Base-by-base conservation (phyloP, 345 rosid species). In the Carallia brachiata region DNA sequence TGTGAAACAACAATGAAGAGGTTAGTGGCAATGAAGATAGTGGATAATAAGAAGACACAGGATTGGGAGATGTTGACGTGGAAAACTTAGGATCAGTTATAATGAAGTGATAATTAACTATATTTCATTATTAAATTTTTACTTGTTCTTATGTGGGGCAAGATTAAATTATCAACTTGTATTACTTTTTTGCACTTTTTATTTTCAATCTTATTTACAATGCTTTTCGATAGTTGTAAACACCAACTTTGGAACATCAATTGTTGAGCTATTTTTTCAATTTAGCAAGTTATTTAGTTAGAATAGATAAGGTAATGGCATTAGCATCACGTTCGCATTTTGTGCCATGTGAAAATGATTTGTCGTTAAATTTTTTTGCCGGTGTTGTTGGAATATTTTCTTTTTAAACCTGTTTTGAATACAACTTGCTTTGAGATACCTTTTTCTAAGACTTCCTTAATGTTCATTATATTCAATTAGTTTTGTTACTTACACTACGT, bases 1-100 rank as follows among this genome's bases (percentile, higher is more conserved):
- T 95, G 70, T 60, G 82, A 30, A 74, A 77, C 16, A 92, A 87
- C 67, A 90, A 92, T 23, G 98, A 92, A 77, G 98, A 92, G 79
- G 69, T 89, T 30, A 86, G 94, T 36, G 98, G 97, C 6, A 98
- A 89, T 73, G 98, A 95, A 80, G 97, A 92, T 52, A 90, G 94
- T 1, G 98, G 85, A 72, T 97, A 90, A 63, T 97, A 95, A 75
- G 99, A 92, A 73, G 98, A 92, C 70, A 90, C 90, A 0, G 97
- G 96, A 3, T 82, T 89, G 98, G 97, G 97, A 32, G 98, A 88
- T 47, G 85, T 84, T 19, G 91, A 95, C 79, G 75, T 89, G 52
- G 96, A 90, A 58, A 79, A 81, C 62, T 71, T 81, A 32, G 78
- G 82, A 19, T 71, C 80, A 4, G 96, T 90, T 52, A 80, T 92